Base-by-base conservation (phyloP, 306 rosid genomes). In the Cicer judaicum region DNA sequence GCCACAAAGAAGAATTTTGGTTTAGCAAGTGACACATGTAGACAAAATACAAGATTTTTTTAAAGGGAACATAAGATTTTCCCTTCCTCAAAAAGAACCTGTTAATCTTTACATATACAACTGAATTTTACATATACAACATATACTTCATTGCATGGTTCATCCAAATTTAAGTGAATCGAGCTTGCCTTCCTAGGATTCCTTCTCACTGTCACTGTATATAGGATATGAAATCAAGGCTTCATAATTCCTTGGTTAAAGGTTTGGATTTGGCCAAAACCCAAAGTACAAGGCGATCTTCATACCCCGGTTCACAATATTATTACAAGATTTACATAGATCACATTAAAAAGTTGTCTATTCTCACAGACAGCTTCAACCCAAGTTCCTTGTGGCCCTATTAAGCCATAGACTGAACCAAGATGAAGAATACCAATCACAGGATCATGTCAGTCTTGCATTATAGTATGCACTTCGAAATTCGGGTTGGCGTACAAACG, bases 311-410 rank as follows among this genome's bases (percentile, higher is more conserved):
- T 34, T 70, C 73, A 74, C 15, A 52, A 18, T 56, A 79, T 50
- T 48, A 47, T 50, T 48, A 47, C 70, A 34, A 16, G 56, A 64
- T 34, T 71, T 21, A 47, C 11, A 47, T 12, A 46, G 40, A 73
- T 52, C 46, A 52, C 64, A 21, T 39, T 13, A n/a, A 40, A 59
- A 67, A 24, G 60, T 7, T 14, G 43, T 57, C 56, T 73, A n/a
- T 48, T 73, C 71, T 14, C 64, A 56, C 16, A 46, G 38, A 72
- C 46, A 44, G 72, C 69, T 72, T 68, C 76, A 70, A 34, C 8
- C 67, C 53, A 13, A 63, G 56, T 61, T 70, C 72, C 42, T 34
- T 14, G 14, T 14, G 60, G 11, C 48, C 39, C 46, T 7, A 34
- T 60, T 44, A 59, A 73, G 59, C 77, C 72, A 62, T 62, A 40